Base-by-base conservation (phyloP, 257 asterid species). In the Buddleja alternifolia region DNA sequence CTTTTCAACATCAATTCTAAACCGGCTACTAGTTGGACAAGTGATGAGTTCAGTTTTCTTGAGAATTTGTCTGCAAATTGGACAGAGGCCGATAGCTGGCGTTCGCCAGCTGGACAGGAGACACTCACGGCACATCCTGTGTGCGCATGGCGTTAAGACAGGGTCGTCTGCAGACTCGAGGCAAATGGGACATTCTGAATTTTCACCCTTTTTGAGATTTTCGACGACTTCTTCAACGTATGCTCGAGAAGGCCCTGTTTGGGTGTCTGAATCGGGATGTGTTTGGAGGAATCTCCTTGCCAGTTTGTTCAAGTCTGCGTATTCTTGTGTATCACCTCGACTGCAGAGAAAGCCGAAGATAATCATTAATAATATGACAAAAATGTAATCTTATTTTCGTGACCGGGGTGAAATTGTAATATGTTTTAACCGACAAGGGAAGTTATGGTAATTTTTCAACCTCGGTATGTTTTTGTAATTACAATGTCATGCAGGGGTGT, bases 101-200 rank as follows among this genome's bases (percentile, higher is more conserved):
- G 82, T 75, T 29, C 84, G 77, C 96, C 97, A 90, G 80, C 96
- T 84, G 2, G 88, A 69, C 20, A 88, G 78, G 17, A 90, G 89
- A 64, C 97, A 90, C 71, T 90, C 96, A 47, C 95, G 75, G 75
- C 97, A 90, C 95, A 90, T 85, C 66, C 84, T 88, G 53, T 90
- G 97, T 3, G 96, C 97, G 51, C 96, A 90, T 2, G 96, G 95
- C 0, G 97, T 90, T 46, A 88, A 58, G 36, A 90, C 89, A 34
- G 97, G 92, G 72, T 90, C 97, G 29, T 90, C 97, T 50, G 96
- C 84, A 8, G 90, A 86, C 75, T 90, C 97, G 0, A 90, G 85
- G 81, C 97, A 88, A 67, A 90, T 90, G 25, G 97, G 97, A 74
- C 97, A 90, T 67, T 90, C 96, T 0, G 85, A 20, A 17, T 73